Percentiles rank a stretch among this genome's conserved stretches.
These are phyloP conservation scores for Protomyces gravidus DNA, from an alignment of 1,139 yeast species.

Conservation along the genomic window DNA sequence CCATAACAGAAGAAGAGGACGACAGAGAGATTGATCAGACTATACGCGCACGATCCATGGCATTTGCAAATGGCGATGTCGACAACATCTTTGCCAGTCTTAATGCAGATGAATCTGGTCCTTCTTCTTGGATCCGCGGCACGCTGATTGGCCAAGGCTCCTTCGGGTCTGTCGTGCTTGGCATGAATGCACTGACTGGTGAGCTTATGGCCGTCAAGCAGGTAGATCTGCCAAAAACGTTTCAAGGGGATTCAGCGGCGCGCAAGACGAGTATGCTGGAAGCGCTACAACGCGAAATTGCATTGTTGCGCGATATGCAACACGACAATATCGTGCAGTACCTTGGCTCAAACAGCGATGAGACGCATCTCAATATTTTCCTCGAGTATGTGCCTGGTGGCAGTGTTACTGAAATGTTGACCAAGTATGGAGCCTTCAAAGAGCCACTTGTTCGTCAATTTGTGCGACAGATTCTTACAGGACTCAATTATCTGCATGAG, in stretches of 20 bases:
- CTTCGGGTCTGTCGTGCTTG: constrained; percentile 91
- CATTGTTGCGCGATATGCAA: constrained; percentile 87
- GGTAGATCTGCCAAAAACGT: constrained; percentile 63
- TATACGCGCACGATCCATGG: constrained; percentile 14
- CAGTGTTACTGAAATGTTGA: constrained; percentile 79
- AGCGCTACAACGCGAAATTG: constrained; percentile 85
- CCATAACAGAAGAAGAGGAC: constrained; percentile 32
- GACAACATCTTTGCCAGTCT: constrained; percentile 47
- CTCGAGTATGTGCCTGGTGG: constrained; percentile 98
- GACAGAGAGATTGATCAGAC: constrained; percentile 18
- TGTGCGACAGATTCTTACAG: constrained; percentile 74
- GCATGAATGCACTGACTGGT: constrained; percentile 91
- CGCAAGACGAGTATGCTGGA: constrained; percentile 60
- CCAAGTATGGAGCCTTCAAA: constrained; percentile 80
- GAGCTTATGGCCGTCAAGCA: constrained; percentile 99
- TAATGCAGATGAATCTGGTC: constrained; percentile 52
- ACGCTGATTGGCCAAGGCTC: constrained; percentile 95
- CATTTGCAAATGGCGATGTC: constrained; percentile 36
- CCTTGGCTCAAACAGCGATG: constrained; percentile 40
- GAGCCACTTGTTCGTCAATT: constrained; percentile 68
- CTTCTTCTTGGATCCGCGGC: constrained; percentile 89
- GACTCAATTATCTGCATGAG: constrained; percentile 78
- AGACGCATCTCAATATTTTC: constrained; percentile 31
- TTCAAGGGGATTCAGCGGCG: constrained; percentile 44
- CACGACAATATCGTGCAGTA: constrained; percentile 94